phyloP scores from a whole-genome alignment of 805 yeast genomes.

The Wickerhamiella cacticola region DNA sequence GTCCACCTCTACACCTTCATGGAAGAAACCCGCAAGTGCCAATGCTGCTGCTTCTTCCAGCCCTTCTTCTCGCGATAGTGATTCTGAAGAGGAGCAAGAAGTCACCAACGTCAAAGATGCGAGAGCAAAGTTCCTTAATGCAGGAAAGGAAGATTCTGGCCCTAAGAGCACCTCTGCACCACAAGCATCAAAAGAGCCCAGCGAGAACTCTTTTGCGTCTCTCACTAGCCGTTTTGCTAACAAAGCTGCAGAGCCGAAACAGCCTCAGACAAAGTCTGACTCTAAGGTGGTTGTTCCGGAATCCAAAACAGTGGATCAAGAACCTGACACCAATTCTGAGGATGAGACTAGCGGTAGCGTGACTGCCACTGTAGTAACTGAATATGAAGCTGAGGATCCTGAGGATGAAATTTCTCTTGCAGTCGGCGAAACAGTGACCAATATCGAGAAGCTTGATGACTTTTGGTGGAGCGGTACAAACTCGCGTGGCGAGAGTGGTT shows the following conservation, averaged over 20 bases:
- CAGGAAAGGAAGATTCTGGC: slow-evolving; percentile 18
- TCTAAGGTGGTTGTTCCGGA: neutral
- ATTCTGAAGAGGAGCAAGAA: slow-evolving; percentile 14
- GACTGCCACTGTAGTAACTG: slow-evolving; percentile 51
- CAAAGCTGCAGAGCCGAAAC: slow-evolving; percentile 16
- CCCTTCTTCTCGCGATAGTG: neutral
- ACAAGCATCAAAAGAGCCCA: slow-evolving; percentile 19
- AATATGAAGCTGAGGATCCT: slow-evolving; percentile 66
- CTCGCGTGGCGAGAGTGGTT: slow-evolving; percentile 58
- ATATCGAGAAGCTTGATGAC: slow-evolving; percentile 57
- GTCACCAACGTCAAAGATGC: slow-evolving; percentile 17
- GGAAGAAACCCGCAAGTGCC: slow-evolving; percentile 56
- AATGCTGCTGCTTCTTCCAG: slow-evolving; percentile 14
- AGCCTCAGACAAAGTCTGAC: slow-evolving; percentile 20
- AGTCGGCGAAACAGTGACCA: slow-evolving; percentile 56
- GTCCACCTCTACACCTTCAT: slow-evolving; percentile 19
- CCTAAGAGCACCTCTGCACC: neutral
- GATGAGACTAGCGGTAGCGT: slow-evolving; percentile 15
- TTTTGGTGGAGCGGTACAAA: slow-evolving; percentile 90
- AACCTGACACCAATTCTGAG: slow-evolving; percentile 10
- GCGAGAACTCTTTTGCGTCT: slow-evolving; percentile 24
- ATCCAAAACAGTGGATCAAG: slow-evolving; percentile 18
- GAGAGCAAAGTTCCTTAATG: slow-evolving; percentile 12
- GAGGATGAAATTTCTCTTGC: slow-evolving; percentile 58
- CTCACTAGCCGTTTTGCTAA: slow-evolving; percentile 24